These are phyloP conservation scores for Wickerhamomyces pijperi DNA, from an alignment of 805 yeast species.

Conservation along the genomic window DNA sequence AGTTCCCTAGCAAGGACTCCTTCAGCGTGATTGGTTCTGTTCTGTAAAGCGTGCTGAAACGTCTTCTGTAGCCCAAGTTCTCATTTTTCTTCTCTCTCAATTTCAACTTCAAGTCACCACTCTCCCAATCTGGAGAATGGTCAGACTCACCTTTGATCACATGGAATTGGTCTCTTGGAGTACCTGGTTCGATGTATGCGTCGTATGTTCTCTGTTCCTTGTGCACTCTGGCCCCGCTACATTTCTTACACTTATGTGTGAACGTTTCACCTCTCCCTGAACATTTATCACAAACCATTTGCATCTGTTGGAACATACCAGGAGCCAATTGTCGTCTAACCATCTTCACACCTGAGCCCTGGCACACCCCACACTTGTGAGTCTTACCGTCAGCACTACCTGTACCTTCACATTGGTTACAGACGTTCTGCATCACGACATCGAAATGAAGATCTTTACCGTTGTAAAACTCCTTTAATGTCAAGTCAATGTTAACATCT, in stretches of 20 bases:
- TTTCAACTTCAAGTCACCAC: slow-evolving; percentile 70
- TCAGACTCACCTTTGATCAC: slow-evolving; percentile 71
- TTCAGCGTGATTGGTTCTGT: slow-evolving; percentile 63
- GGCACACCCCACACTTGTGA: slow-evolving; percentile 56
- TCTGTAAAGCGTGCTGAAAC: slow-evolving; percentile 63
- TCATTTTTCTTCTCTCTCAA: slow-evolving; percentile 41
- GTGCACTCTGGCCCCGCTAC: slow-evolving; percentile 61
- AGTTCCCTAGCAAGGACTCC: slow-evolving; percentile 72
- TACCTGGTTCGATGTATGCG: slow-evolving; percentile 61
- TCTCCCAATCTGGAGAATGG: slow-evolving; percentile 65
- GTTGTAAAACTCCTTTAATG: slow-evolving; percentile 54
- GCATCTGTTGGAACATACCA: slow-evolving; percentile 81
- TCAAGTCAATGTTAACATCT: slow-evolving; percentile 40
- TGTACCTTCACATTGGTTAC: slow-evolving; percentile 70
- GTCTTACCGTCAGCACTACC: slow-evolving; percentile 76
- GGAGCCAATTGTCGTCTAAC: slow-evolving; percentile 74
- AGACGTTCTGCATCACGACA: slow-evolving; percentile 61
- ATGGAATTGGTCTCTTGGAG: slow-evolving; percentile 46
- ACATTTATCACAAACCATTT: slow-evolving; percentile 71
- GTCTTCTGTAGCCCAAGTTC: slow-evolving; percentile 79
- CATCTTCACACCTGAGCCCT: slow-evolving; percentile 62
- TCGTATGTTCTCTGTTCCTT: slow-evolving; percentile 45
- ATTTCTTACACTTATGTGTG: slow-evolving; percentile 50
- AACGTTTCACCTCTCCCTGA: slow-evolving; percentile 65
- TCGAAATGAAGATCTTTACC: slow-evolving; percentile 57